Base-by-base conservation (phyloP, 768 basidiomycete genomes). In the Trametes gibbosa region DNA sequence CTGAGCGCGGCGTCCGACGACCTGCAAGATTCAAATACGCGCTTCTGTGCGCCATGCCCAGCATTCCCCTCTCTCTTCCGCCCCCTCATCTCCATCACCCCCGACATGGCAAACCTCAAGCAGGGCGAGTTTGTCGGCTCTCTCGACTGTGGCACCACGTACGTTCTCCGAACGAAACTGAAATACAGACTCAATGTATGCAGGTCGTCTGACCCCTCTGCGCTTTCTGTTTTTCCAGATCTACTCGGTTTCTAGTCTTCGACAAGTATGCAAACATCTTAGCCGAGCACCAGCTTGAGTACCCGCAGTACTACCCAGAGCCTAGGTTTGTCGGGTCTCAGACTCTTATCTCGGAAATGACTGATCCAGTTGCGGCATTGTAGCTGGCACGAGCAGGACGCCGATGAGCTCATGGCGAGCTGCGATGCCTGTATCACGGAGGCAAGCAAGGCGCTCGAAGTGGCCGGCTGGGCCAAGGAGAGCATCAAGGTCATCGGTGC, bases 361-460 rank as follows among this genome's bases (percentile, higher is more conserved):
- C 19, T 39, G 13, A 35, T 32, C 19, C 8, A 27, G 21, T 25
- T 39, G 16, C 35, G 53, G 14, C 40, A 21, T 21, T 42, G 35
- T 66, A 89, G 95, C 67, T 98, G 95, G 95, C 96, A 98, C 71
- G 94, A 95, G 63, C 97, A 98, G 72, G 89, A 96, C 69, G 85
- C 92, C 0, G 76, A 80, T 42, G 93, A 95, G 70, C 89, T 98
- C 62, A 84, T 89, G 66, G 74, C 82, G 57, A 81, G 85, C 61
- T 87, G 89, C 45, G 83, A 90, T 27, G 73, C 76, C 48, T 95
- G 93, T 72, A 88, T 98, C 55, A 79, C 83, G 43, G 81, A 82
- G 55, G 86, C 90, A 7, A 80, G 89, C 50, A 80, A 83, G 64
- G 76, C 80, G 52, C 77, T 99, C 63, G 89, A 92, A 67, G 78